Evolutionary conservation across 192 early-diverging fungal species (phyloP).

Genomic region (Pilobolus umbonatus): DNA sequence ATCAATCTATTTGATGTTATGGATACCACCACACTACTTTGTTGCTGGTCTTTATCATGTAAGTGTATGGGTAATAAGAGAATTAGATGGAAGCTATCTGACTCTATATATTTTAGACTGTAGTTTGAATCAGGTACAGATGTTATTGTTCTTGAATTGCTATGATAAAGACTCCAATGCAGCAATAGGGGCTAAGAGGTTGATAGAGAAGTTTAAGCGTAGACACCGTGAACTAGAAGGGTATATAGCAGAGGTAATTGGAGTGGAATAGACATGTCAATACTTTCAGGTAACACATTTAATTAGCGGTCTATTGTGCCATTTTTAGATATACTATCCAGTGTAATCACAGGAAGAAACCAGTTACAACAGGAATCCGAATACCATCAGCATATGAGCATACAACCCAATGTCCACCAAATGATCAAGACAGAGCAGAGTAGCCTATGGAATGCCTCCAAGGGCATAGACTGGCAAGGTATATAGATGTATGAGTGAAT

Average conservation of each 20-base stretch:
- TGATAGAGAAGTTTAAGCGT: slow-evolving; percentile 1
- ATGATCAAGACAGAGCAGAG: not conserved
- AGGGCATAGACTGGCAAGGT: slow-evolving; percentile 14
- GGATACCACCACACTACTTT: not conserved
- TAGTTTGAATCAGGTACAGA: slow-evolving; percentile 4
- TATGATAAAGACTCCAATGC: not conserved
- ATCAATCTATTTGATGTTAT: slow-evolving; percentile 5
- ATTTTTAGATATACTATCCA: slow-evolving; percentile 6
- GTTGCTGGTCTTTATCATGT: slow-evolving; percentile 8
- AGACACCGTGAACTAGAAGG: not conserved
- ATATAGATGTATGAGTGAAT: not conserved
- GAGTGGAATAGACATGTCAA: not conserved
- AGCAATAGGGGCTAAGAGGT: not conserved
- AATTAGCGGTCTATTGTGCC: slow-evolving; percentile 5
- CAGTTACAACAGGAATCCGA: not conserved
- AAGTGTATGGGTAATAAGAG: not conserved
- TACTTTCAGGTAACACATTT: not conserved
- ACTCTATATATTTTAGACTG: not conserved
- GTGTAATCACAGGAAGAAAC: slow-evolving; percentile 1
- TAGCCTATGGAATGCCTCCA: slow-evolving; percentile 3
- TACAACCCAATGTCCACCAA: not conserved
- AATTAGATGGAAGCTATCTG: not conserved
- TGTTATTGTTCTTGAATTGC: slow-evolving; percentile 11
- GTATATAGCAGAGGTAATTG: slow-evolving; percentile 7
- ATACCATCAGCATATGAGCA: not conserved